phyloP scores from a whole-genome alignment of 371 early-diverging fungal genomes.

The Mortierella sp. region DNA sequence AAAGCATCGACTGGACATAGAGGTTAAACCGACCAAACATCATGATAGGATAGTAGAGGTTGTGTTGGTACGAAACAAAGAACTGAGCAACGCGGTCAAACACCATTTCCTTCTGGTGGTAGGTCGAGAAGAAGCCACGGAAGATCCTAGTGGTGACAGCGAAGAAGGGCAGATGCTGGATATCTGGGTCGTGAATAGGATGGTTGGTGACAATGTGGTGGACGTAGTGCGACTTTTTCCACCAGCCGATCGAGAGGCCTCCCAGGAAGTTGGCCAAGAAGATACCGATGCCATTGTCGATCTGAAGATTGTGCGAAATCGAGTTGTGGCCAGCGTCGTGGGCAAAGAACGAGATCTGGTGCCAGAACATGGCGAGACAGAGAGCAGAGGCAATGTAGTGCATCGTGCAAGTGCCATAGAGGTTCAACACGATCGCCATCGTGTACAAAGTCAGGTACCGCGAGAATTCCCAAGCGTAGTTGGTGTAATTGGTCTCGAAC shows the following conservation, averaged over 20 bases:
- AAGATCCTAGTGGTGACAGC: constrained; percentile 88
- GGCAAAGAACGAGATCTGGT: constrained; percentile 91
- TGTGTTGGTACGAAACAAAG: constrained; percentile 86
- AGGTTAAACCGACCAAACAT: constrained; percentile 94
- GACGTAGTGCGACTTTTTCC: constrained; percentile 96
- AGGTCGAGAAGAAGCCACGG: constrained; percentile 89
- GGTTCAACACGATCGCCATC: constrained; percentile 69
- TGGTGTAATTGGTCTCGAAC: constrained; percentile 80
- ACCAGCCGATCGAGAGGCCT: constrained; percentile 95
- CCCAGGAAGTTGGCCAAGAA: constrained; percentile 84
- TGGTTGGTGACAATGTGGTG: constrained; percentile 94
- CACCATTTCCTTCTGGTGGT: constrained; percentile 81
- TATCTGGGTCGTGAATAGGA: constrained; percentile 95
- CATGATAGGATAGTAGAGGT: constrained; percentile 86
- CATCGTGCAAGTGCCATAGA: constrained; percentile 69
- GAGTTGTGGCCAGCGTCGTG: constrained; percentile 96
- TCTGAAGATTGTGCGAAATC: constrained; percentile 79
- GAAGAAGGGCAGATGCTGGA: constrained; percentile 96
- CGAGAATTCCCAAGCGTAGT: constrained; percentile 78
- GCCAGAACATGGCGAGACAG: constrained; percentile 86
- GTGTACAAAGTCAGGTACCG: constrained; percentile 73
- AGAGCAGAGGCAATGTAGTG: constrained; percentile 70
- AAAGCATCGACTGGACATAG: constrained; percentile 79
- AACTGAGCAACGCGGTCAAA: constrained; percentile 83
- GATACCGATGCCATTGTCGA: constrained; percentile 87